Evolutionary conservation across 2,329 filamentous ascomycete species (phyloP).

Genomic region (Neurospora crassa): DNA sequence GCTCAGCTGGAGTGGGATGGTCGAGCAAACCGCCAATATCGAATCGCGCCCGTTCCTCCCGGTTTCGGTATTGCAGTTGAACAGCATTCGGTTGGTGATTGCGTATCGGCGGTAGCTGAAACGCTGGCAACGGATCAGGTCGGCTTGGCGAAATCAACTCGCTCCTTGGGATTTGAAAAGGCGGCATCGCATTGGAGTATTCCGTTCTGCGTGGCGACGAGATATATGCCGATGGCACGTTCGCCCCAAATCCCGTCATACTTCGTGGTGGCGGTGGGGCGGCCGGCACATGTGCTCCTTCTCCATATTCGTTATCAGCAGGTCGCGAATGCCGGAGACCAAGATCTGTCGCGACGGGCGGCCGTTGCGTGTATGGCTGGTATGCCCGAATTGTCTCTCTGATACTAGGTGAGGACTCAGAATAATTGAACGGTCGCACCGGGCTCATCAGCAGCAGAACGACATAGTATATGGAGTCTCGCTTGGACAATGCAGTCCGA

Average conservation of each 20-base stretch:
- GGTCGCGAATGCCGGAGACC: slow-evolving; percentile 34
- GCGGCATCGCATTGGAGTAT: slow-evolving; percentile 32
- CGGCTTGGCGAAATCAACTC: slow-evolving; percentile 32
- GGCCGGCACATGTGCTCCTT: slow-evolving; percentile 17
- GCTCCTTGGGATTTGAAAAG: slow-evolving; percentile 45
- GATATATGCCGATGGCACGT: slow-evolving; percentile 35
- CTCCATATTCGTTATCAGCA: slow-evolving; percentile 20
- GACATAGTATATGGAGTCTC: slow-evolving; percentile 53
- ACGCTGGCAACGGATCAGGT: slow-evolving; percentile 25
- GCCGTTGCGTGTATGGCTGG: slow-evolving; percentile 33
- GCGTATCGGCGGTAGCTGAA: slow-evolving; percentile 40
- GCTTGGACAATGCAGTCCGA: slow-evolving; percentile 48
- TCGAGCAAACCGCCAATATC: slow-evolving; percentile 55
- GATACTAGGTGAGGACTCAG: slow-evolving; percentile 34
- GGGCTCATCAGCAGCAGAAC: slow-evolving; percentile 36
- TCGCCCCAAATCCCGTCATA: slow-evolving; percentile 30
- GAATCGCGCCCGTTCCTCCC: slow-evolving; percentile 45
- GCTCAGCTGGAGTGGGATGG: slow-evolving; percentile 34
- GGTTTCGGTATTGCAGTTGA: slow-evolving; percentile 17
- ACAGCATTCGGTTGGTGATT: slow-evolving; percentile 18
- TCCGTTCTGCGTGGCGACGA: slow-evolving; percentile 35
- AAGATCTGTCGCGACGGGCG: slow-evolving; percentile 37
- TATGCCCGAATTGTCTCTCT: slow-evolving; percentile 34
- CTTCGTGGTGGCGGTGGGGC: slow-evolving; percentile 22
- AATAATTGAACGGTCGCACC: slow-evolving; percentile 30